Percentiles rank a stretch among this genome's conserved stretches.
Evolutionary conservation across 1,139 yeast genomes (phyloP).

Genomic region (Nakaseomyces delphensis): DNA sequence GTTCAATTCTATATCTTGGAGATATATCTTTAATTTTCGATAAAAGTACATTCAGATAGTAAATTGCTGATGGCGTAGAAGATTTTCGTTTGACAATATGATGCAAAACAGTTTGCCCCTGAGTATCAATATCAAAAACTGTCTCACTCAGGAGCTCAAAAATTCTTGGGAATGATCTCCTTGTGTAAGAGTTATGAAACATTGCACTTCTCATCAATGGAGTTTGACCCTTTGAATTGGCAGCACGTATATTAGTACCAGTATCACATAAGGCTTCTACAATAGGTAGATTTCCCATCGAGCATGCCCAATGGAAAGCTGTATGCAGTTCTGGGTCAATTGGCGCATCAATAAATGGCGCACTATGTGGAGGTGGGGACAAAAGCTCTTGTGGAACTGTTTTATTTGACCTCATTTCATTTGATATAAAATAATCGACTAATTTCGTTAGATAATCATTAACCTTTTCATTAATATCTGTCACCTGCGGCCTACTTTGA

Average conservation of each 20-base stretch:
- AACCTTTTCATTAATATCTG: slow-evolving; percentile 31
- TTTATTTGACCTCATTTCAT: slow-evolving; percentile 37
- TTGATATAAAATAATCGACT: slow-evolving; percentile 58
- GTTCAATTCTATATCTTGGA: slow-evolving; percentile 41
- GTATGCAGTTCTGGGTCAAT: slow-evolving; percentile 95
- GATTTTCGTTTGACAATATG: slow-evolving; percentile 64
- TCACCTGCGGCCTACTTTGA: slow-evolving; percentile 21
- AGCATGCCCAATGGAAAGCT: slow-evolving; percentile 94
- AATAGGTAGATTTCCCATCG: slow-evolving; percentile 73
- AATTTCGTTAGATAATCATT: slow-evolving; percentile 38
- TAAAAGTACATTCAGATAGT: slow-evolving; percentile 70
- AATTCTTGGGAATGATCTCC: slow-evolving; percentile 67
- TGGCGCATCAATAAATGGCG: slow-evolving; percentile 35
- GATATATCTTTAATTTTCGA: slow-evolving; percentile 60
- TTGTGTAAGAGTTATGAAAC: slow-evolving; percentile 80
- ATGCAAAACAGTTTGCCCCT: slow-evolving; percentile 67
- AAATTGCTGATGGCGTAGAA: slow-evolving; percentile 66
- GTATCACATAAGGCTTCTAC: slow-evolving; percentile 60
- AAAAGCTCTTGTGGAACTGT: slow-evolving; percentile 36
- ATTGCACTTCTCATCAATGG: slow-evolving; percentile 75
- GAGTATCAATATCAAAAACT: slow-evolving; percentile 54
- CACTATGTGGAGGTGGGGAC: slow-evolving; percentile 47
- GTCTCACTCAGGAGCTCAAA: slow-evolving; percentile 61
- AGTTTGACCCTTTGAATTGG: slow-evolving; percentile 72
- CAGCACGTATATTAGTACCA: slow-evolving; percentile 70